Conservation (phyloP, 2,329 filamentous ascomycete species). For the Aspergillus ruber region DNA sequence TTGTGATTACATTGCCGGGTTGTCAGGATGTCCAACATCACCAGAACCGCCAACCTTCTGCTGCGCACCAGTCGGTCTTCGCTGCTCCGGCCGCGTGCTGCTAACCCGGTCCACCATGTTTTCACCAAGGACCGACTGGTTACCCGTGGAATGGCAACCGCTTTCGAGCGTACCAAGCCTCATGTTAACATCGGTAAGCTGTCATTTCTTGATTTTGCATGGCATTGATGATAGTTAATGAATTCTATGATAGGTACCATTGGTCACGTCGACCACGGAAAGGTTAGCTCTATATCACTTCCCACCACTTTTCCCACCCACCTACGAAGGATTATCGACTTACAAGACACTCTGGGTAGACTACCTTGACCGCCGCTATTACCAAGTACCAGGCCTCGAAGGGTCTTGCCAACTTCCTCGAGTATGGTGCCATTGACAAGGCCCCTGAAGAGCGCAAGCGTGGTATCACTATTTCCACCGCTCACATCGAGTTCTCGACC, state of each 20-base stretch:
- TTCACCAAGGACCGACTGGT: slow-evolving; percentile 40
- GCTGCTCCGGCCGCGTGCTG: slow-evolving; percentile 59
- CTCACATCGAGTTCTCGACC: slow-evolving; percentile 97
- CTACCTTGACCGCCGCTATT: slow-evolving; percentile 95
- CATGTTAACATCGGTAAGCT: slow-evolving; percentile 91
- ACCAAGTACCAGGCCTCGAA: slow-evolving; percentile 97
- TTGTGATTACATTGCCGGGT: slow-evolving; percentile 24
- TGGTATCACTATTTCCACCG: slow-evolving; percentile 98
- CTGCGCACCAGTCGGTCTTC: slow-evolving; percentile 74
- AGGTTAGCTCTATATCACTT: slow-evolving; percentile 53
- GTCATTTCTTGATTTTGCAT: background rate
- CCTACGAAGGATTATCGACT: slow-evolving; percentile 2
- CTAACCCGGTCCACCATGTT: slow-evolving; percentile 66
- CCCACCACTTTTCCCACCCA: slow-evolving; percentile 5
- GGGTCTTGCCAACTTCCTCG: slow-evolving; percentile 87
- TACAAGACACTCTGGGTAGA: slow-evolving; percentile 50
- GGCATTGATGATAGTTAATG: background rate
- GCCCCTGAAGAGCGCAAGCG: slow-evolving; percentile 98
- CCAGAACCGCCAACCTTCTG: slow-evolving; percentile 71
- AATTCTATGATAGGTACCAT: slow-evolving; percentile 65
- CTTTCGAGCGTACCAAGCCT: slow-evolving; percentile 84
- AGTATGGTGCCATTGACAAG: slow-evolving; percentile 98
- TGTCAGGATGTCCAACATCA: slow-evolving; percentile 69
- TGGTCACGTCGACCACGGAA: slow-evolving; percentile 99
- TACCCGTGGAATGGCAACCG: slow-evolving; percentile 53